A percentile compares a stretch with the other conserved stretches of the same genome.
These are phyloP conservation scores for Tolypocladium nubicola DNA, from an alignment of 2,329 filamentous ascomycete species.

Conservation along the genomic window DNA sequence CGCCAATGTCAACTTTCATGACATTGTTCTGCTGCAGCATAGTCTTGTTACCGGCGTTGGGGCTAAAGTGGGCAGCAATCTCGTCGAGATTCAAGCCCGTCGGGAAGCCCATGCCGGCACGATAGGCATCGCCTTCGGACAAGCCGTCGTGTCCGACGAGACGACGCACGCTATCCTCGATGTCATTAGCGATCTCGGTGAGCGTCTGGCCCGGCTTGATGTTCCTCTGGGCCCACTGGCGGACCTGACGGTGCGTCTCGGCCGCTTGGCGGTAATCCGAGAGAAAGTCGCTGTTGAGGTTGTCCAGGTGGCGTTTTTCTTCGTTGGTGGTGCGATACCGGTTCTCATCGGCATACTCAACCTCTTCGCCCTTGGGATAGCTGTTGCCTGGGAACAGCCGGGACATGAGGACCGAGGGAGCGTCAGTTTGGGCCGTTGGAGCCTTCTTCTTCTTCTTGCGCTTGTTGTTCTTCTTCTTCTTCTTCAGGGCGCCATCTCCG, in stretches of 20 bases:
- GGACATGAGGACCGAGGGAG: conserved; percentile 60
- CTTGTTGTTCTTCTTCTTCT: conserved; percentile 61
- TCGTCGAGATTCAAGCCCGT: conserved; percentile 76
- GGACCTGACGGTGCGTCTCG: conserved; percentile 76
- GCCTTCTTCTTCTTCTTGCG: conserved; percentile 76
- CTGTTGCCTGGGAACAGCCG: conserved; percentile 61
- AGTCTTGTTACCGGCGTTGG: conserved; percentile 76
- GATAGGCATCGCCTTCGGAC: conserved; percentile 65
- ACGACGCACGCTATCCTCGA: conserved; percentile 70
- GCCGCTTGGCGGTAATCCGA: conserved; percentile 73
- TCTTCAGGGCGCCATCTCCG: conserved; percentile 23
- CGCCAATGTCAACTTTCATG: conserved; percentile 73
- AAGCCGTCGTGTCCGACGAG: conserved; percentile 68
- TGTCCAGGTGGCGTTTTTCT: conserved; percentile 74
- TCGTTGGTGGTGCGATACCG: conserved; percentile 67
- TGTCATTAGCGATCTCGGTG: conserved; percentile 74
- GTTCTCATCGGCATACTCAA: conserved; percentile 69
- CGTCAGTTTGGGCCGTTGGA: conserved; percentile 60
- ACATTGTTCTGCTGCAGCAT: conserved; percentile 63
- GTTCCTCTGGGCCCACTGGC: conserved; percentile 69
- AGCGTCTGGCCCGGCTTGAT: conserved; percentile 74
- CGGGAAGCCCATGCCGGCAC: conserved; percentile 78
- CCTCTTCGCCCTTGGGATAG: conserved; percentile 69
- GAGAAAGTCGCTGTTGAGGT: conserved; percentile 71
- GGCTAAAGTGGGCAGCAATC: conserved; percentile 77